phyloP scores from a whole-genome alignment of 2,329 filamentous ascomycete species.

The Aureobasidium sp. region DNA sequence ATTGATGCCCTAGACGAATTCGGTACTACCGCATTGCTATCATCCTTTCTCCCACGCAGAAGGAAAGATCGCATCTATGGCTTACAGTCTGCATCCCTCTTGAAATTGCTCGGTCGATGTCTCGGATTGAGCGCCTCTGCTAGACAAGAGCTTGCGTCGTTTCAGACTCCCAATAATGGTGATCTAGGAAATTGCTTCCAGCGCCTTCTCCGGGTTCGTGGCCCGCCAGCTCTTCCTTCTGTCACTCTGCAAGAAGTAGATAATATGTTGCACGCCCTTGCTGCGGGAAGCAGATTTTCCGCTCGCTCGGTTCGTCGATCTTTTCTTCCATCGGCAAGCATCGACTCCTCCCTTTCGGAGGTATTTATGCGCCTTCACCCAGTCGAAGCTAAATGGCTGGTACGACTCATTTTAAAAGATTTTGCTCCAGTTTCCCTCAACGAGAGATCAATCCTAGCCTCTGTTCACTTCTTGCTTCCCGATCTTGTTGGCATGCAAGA shows the following conservation, averaged over 20 bases:
- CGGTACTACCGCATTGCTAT: constrained; percentile 57
- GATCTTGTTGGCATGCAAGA: constrained; percentile 63
- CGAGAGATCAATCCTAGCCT: constrained; percentile 46
- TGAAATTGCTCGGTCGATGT: constrained; percentile 59
- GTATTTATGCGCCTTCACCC: constrained; percentile 51
- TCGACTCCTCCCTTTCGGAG: constrained; percentile 27
- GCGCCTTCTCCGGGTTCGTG: constrained; percentile 55
- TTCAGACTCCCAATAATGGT: constrained; percentile 50
- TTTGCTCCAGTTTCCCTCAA: constrained; percentile 63
- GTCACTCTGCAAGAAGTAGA: constrained; percentile 71
- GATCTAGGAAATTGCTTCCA: constrained; percentile 70
- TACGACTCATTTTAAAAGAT: constrained; percentile 70
- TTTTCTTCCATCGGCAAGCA: neutral
- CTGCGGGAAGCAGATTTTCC: constrained; percentile 64
- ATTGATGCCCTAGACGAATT: constrained; percentile 54
- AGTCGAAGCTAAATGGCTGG: constrained; percentile 79
- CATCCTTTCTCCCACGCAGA: constrained; percentile 67
- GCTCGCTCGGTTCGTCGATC: constrained; percentile 50
- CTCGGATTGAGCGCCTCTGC: constrained; percentile 60
- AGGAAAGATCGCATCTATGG: constrained; percentile 72
- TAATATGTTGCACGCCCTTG: constrained; percentile 55
- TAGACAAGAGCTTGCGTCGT: constrained; percentile 55
- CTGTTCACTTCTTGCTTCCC: constrained; percentile 64
- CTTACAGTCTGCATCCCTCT: constrained; percentile 56
- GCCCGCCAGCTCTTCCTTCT: constrained; percentile 25